Percentiles rank a stretch among this genome's conserved stretches.
Evolutionary conservation across 2,329 filamentous ascomycete genomes (phyloP).

Genomic region (Ophiostoma pallidulum): DNA sequence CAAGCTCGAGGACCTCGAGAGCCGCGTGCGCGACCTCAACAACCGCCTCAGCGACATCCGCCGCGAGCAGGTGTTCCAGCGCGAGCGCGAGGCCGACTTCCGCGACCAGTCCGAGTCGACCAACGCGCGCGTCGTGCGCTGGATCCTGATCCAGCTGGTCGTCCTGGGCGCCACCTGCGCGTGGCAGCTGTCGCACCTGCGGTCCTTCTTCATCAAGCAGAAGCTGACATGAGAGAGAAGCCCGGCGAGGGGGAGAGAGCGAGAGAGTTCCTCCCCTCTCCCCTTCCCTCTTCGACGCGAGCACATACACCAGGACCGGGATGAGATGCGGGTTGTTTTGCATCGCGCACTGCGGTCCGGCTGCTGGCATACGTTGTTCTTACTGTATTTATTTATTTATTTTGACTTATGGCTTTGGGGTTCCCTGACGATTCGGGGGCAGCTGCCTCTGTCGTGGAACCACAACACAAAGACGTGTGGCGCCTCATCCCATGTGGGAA

Average conservation of each 20-base stretch:
- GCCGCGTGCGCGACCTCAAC: slow-evolving; percentile 84
- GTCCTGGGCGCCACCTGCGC: slow-evolving; percentile 82
- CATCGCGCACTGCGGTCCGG: too few species aligned
- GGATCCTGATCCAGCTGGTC: slow-evolving; percentile 83
- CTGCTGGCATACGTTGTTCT: too few species aligned
- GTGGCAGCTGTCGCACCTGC: slow-evolving; percentile 92
- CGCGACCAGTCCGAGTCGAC: slow-evolving; percentile 93
- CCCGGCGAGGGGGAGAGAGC: too few species aligned
- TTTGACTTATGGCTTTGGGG: too few species aligned
- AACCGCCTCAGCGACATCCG: slow-evolving; percentile 77
- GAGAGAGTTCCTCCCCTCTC: too few species aligned
- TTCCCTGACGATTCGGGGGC: too few species aligned
- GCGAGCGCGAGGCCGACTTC: slow-evolving; percentile 96
- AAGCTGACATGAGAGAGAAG: slow-evolving; percentile 68
- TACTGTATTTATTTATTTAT: too few species aligned
- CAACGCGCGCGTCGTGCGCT: slow-evolving; percentile 83
- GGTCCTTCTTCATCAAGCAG: slow-evolving; percentile 99
- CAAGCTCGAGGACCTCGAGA: slow-evolving; percentile 83
- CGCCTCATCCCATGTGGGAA: too few species aligned
- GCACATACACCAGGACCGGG: too few species aligned
- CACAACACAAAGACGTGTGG: not conserved
- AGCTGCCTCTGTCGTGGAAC: too few species aligned
- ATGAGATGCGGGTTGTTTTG: too few species aligned
- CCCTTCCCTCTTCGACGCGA: too few species aligned
- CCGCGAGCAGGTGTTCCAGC: slow-evolving; percentile 92